Percentiles rank a stretch among this genome's conserved stretches.
These are phyloP conservation scores for Selaginella tamariscina DNA, from an alignment of 75 land plant species.

Conservation along the genomic window DNA sequence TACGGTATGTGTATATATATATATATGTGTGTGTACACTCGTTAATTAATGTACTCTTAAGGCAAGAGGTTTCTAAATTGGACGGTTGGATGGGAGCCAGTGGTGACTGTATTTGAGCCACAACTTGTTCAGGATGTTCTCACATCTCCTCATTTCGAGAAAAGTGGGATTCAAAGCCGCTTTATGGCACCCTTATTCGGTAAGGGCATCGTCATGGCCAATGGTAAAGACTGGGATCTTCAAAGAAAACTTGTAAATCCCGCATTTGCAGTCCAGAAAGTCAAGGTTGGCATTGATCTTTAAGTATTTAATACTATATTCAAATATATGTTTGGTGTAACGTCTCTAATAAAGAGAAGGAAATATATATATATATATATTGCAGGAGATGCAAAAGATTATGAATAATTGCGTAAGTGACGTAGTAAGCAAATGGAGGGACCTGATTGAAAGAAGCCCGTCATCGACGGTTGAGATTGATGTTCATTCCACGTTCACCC, in stretches of 20 bases:
- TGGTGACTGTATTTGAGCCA: slow-evolving; percentile 1
- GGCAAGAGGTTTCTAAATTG: background rate
- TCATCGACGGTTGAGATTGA: background rate
- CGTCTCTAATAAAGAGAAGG: no score
- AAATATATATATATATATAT: no score
- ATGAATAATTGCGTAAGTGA: background rate
- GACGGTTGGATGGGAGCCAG: background rate
- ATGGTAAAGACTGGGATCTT: background rate
- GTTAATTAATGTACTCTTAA: background rate
- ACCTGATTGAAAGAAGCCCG: background rate
- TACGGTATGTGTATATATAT: background rate
- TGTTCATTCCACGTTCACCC: background rate
- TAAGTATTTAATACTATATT: no score
- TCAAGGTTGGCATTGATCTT: background rate
- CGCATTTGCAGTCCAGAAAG: background rate
- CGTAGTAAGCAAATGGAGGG: background rate
- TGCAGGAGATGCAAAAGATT: background rate
- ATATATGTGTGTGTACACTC: background rate
- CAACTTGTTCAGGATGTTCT: background rate
- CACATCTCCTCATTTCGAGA: background rate
- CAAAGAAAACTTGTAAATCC: background rate
- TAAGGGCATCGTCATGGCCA: background rate
- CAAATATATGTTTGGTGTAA: no score
- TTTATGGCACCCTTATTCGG: slow-evolving; percentile 4
- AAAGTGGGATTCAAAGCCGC: background rate